Conservation (phyloP, 2,329 filamentous ascomycete genomes). For the Talaromyces marneffei region DNA sequence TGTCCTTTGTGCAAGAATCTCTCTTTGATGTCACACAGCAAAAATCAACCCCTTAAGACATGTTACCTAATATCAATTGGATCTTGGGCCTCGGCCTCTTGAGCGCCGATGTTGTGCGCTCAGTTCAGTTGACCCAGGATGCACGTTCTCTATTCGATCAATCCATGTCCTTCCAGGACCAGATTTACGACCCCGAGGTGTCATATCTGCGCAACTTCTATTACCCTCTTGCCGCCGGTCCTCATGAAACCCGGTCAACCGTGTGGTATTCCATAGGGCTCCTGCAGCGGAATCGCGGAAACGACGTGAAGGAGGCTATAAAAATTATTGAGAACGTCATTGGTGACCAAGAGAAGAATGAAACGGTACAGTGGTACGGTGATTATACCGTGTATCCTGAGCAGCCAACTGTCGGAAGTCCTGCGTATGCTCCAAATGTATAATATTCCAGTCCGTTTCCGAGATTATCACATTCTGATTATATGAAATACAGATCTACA, state of each 20-base stretch:
- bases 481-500: constrained; percentile 41
- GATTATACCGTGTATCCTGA: constrained; percentile 33
- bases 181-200: constrained; percentile 47
- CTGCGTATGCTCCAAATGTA: constrained; percentile 41
- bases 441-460: neutral
- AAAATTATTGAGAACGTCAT: constrained; percentile 53
- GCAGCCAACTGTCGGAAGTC: constrained; percentile 51
- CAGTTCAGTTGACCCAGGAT: constrained; percentile 16
- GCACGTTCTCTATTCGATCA: constrained; percentile 41
- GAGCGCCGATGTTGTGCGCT: constrained; percentile 2
- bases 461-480: neutral
- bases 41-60: neutral
- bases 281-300: constrained; percentile 49
- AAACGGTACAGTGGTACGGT: constrained; percentile 50
- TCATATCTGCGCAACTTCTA: constrained; percentile 51
- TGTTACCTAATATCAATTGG: constrained; percentile 11
- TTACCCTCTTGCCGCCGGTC: constrained; percentile 30
- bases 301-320: constrained; percentile 47
- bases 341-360: constrained; percentile 47
- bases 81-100: constrained; percentile 5
- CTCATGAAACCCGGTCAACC: constrained; percentile 53
- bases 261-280: constrained; percentile 57
- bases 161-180: constrained; percentile 53
- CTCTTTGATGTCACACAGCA: no score
- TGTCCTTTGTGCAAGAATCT: no score